These are phyloP conservation scores for Xerocomellus intermedius DNA, from an alignment of 768 basidiomycete genomes.

Conservation along the genomic window DNA sequence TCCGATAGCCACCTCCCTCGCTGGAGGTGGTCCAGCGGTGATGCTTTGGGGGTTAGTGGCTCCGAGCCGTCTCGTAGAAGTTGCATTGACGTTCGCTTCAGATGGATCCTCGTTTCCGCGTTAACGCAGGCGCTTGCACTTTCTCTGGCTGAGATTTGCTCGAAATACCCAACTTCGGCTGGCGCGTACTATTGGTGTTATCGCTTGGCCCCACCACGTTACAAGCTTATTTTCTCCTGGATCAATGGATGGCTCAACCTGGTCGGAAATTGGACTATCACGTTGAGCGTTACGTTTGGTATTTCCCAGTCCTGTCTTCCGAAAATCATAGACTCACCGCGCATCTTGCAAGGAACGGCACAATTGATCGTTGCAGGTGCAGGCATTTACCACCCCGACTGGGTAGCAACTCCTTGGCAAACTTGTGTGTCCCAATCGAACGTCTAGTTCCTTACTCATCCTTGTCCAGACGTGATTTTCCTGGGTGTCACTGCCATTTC, in stretches of 20 bases:
- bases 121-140: slow-evolving; percentile 48
- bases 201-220: slow-evolving; percentile 51
- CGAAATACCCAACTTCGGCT: slow-evolving; percentile 60
- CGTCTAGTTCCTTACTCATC: background rate
- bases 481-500: slow-evolving; percentile 49
- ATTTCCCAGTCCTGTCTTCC: background rate
- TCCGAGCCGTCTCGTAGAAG: no score
- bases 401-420: slow-evolving; percentile 58
- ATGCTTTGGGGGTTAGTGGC: slow-evolving; percentile 57
- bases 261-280: slow-evolving; percentile 68
- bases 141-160: slow-evolving; percentile 58
- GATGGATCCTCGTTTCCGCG: slow-evolving; percentile 51
- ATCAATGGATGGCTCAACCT: slow-evolving; percentile 69
- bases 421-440: slow-evolving; percentile 41
- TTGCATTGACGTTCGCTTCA: slow-evolving; percentile 13
- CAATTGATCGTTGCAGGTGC: slow-evolving; percentile 60
- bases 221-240: slow-evolving; percentile 55
- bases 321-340: background rate
- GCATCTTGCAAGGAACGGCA: slow-evolving; percentile 44
- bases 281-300: slow-evolving; percentile 66
- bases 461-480: slow-evolving; percentile 49
- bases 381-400: slow-evolving; percentile 56
- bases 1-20: slow-evolving; percentile 54
- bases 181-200: slow-evolving; percentile 70
- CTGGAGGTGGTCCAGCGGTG: slow-evolving; percentile 53